Conservation (phyloP, 1,139 yeast genomes). For the Candida tetrigidarum region DNA sequence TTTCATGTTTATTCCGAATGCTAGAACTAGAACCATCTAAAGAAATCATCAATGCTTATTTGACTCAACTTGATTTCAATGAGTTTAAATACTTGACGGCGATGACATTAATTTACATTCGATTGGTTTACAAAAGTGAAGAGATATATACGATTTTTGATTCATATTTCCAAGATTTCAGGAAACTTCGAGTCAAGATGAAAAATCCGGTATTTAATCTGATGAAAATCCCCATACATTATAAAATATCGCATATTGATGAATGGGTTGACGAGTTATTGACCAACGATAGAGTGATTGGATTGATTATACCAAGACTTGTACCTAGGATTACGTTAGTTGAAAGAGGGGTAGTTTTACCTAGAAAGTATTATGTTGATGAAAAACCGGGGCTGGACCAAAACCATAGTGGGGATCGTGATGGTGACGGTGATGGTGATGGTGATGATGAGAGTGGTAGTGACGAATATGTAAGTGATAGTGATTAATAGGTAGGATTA, state of each 20-base stretch:
- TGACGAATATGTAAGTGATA: slow-evolving; percentile 27
- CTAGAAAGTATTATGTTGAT: slow-evolving; percentile 39
- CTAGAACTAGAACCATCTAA: slow-evolving; percentile 63
- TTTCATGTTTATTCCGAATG: slow-evolving; percentile 65
- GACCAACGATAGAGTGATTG: slow-evolving; percentile 54
- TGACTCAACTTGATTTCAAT: slow-evolving; percentile 44
- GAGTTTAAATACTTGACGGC: slow-evolving; percentile 73
- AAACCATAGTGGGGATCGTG: slow-evolving; percentile 15
- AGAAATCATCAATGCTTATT: slow-evolving; percentile 55
- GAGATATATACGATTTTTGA: slow-evolving; percentile 57
- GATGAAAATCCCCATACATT: slow-evolving; percentile 29
- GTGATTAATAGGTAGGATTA: slow-evolving; percentile 22
- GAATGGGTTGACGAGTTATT: slow-evolving; percentile 61
- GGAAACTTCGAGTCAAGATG: slow-evolving; percentile 45
- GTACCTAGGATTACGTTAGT: slow-evolving; percentile 40
- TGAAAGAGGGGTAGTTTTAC: slow-evolving; percentile 41
- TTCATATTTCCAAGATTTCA: slow-evolving; percentile 54
- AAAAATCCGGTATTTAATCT: slow-evolving; percentile 32
- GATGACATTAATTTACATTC: slow-evolving; percentile 57
- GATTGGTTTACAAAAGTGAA: slow-evolving; percentile 51
- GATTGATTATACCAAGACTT: slow-evolving; percentile 63
- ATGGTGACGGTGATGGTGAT: slow-evolving; percentile 13
- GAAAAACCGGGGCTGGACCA: slow-evolving; percentile 19
- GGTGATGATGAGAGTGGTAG: slow-evolving; percentile 11
- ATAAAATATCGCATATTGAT: slow-evolving; percentile 53